Conservation (phyloP, 805 yeast species). For the Limtongozyma cylindracea region DNA sequence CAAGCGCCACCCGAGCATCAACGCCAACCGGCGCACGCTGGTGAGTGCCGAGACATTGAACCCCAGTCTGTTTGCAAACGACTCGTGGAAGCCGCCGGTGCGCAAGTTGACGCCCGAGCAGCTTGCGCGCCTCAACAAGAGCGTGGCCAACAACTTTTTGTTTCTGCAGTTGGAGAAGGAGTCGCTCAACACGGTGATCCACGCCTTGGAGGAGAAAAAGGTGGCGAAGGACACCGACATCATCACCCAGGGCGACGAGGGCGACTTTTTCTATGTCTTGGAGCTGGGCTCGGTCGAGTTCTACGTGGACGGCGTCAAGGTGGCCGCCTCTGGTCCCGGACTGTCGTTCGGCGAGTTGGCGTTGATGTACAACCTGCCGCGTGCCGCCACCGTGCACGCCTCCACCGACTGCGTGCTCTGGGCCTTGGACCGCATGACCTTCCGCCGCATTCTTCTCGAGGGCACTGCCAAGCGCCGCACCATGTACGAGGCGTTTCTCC, state of each 20-base stretch:
- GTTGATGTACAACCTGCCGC: constrained; percentile 88
- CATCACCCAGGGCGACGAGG: constrained; percentile 82
- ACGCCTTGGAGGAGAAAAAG: constrained; percentile 58
- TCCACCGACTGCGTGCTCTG: constrained; percentile 34
- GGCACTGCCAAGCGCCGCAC: constrained; percentile 77
- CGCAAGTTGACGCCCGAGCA: constrained; percentile 40
- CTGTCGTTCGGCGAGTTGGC: constrained; percentile 93
- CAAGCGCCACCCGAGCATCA: too few species aligned
- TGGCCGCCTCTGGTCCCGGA: constrained; percentile 61
- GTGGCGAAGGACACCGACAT: constrained; percentile 35
- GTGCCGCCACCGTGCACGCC: constrained; percentile 76
- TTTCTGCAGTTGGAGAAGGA: constrained; percentile 66
- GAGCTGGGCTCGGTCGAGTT: constrained; percentile 73
- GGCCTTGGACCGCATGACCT: constrained; percentile 86
- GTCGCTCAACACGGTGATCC: constrained; percentile 50
- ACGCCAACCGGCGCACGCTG: constrained; percentile 67
- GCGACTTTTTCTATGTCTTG: constrained; percentile 74
- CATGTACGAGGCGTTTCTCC: constrained; percentile 72
- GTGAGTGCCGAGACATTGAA: constrained; percentile 77
- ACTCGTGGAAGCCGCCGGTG: constrained; percentile 51
- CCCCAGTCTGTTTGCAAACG: constrained; percentile 41
- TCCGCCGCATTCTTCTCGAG: constrained; percentile 75
- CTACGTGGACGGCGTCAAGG: constrained; percentile 42
- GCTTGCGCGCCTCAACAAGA: constrained; percentile 35
- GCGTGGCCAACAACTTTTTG: constrained; percentile 61